Conservation (phyloP, 225 moss, liverwort and hornwort species). For the Anthoceros angustus region DNA sequence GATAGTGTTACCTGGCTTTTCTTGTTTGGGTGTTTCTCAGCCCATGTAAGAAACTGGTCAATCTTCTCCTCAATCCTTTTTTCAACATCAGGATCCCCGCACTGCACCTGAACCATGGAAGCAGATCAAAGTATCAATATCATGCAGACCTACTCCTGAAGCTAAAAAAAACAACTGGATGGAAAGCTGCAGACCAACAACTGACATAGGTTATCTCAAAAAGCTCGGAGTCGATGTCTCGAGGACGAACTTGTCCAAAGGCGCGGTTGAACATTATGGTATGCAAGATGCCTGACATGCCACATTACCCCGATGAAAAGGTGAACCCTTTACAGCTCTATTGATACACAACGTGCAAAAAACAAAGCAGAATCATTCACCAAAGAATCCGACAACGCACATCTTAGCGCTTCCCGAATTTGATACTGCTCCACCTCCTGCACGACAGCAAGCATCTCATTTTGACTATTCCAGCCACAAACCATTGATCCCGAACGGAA, state of each 20-base stretch:
- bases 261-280: slow-evolving; percentile 87
- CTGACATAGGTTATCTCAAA: slow-evolving; percentile 78
- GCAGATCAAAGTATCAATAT: background rate
- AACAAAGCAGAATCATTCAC: background rate
- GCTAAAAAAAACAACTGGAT: background rate
- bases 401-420: slow-evolving; percentile 87
- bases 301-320: background rate
- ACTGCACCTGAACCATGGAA: slow-evolving; percentile 39
- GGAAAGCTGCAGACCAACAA: background rate
- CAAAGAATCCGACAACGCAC: slow-evolving; percentile 12
- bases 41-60: slow-evolving; percentile 82
- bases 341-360: background rate
- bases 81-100: slow-evolving; percentile 71
- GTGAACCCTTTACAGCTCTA: background rate
- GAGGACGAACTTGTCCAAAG: slow-evolving; percentile 61
- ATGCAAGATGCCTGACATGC: slow-evolving; percentile 39
- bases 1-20: slow-evolving; percentile 46
- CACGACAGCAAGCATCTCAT: slow-evolving; percentile 6
- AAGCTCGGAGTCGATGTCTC: slow-evolving; percentile 65
- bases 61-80: slow-evolving; percentile 98
- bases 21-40: slow-evolving; percentile 92
- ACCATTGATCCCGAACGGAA: background rate
- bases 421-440: slow-evolving; percentile 97
- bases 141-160: background rate
- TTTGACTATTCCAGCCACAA: background rate